Evolutionary conservation across 78 protist species (phyloP).

Genomic region (Dictyostelium citrinum): DNA sequence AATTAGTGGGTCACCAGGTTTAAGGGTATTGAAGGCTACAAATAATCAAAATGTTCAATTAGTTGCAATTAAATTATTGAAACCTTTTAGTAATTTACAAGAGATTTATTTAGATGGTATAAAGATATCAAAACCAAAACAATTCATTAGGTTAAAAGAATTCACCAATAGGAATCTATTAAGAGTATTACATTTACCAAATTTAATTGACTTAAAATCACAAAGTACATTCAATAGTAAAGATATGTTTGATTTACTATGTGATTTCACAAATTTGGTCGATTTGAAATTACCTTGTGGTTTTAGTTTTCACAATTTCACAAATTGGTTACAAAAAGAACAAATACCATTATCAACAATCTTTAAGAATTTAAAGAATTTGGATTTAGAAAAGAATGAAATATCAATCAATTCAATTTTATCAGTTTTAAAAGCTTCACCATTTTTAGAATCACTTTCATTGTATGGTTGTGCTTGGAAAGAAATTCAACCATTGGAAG

Average conservation of each 20-base stretch:
- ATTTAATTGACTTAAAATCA: background rate
- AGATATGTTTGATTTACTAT: background rate
- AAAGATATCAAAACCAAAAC: background rate
- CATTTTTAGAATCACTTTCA: background rate
- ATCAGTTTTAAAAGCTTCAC: background rate
- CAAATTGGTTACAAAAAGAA: background rate
- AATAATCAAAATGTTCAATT: background rate
- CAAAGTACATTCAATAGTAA: background rate
- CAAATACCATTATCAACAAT: background rate
- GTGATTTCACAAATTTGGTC: background rate
- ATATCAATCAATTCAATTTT: background rate
- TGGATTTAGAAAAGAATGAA: background rate
- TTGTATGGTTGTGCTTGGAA: slow-evolving; percentile 1
- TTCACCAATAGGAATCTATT: background rate
- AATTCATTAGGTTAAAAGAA: background rate
- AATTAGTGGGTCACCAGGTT: background rate
- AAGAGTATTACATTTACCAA: background rate
- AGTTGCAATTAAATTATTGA: background rate
- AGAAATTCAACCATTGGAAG: background rate
- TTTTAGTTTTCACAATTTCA: background rate
- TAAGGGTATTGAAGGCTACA: background rate
- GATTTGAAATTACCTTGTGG: background rate
- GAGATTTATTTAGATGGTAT: background rate
- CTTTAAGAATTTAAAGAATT: background rate
- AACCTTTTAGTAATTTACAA: background rate